Conservation (phyloP, 306 rosid genomes). For the Begonia peltatifolia region DNA sequence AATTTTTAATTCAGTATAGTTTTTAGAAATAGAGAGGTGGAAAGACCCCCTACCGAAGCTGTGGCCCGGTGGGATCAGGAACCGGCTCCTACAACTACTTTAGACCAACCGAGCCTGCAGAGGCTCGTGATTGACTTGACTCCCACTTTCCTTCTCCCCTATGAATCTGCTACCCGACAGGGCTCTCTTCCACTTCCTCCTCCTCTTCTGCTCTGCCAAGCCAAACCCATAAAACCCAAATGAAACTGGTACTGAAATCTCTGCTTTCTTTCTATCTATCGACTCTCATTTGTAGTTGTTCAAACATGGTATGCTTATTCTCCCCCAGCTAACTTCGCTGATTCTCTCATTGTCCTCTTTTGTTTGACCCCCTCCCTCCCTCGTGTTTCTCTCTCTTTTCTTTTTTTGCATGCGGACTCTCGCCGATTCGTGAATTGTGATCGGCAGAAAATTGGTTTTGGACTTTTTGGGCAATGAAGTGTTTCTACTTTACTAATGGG, state of each 20-base stretch:
- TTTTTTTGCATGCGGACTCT: background rate
- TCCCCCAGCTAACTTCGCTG: slow-evolving; percentile 7
- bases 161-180: slow-evolving; percentile 1
- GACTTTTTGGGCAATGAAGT: slow-evolving; percentile 33
- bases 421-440: background rate
- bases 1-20: too few species aligned
- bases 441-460: slow-evolving; percentile 2
- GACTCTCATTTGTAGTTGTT: background rate
- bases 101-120: slow-evolving; percentile 2
- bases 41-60: too few species aligned
- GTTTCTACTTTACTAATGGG: slow-evolving; percentile 69
- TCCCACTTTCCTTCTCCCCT: background rate
- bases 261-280: background rate
- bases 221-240: too few species aligned
- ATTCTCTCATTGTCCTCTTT: background rate
- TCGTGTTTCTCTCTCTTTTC: background rate
- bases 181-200: background rate
- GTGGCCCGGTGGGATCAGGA: too few species aligned
- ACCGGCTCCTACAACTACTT: too few species aligned
- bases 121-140: slow-evolving; percentile 23
- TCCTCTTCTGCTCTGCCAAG: background rate
- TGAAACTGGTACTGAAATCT: too few species aligned
- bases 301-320: slow-evolving; percentile 4
- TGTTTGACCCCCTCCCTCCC: slow-evolving; percentile 12
- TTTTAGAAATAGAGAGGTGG: too few species aligned